These are phyloP conservation scores for Astragalus glycyphyllos DNA, from an alignment of 306 rosid genomes.

Conservation along the genomic window DNA sequence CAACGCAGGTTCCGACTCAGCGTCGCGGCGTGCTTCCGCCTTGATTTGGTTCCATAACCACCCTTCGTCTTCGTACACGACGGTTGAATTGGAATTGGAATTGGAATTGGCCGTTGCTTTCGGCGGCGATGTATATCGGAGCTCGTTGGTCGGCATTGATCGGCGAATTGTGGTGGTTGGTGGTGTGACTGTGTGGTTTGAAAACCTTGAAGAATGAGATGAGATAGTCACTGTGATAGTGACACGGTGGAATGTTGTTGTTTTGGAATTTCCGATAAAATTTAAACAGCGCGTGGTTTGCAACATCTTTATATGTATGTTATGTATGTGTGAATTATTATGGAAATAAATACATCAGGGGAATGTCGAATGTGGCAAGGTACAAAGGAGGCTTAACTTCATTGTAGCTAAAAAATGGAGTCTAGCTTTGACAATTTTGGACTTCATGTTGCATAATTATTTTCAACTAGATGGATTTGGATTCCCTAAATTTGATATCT, in stretches of 20 bases:
- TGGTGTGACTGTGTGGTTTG: not conserved
- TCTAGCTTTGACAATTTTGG: too few species aligned
- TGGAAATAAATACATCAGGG: too few species aligned
- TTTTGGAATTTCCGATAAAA: not conserved
- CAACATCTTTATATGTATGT: not conserved
- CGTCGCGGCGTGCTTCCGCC: constrained; percentile 87
- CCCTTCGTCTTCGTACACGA: constrained; percentile 50
- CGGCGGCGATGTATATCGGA: constrained; percentile 39
- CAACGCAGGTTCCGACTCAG: constrained; percentile 90
- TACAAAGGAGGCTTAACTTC: too few species aligned
- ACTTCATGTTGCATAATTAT: too few species aligned
- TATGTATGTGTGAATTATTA: not conserved
- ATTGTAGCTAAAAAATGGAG: too few species aligned
- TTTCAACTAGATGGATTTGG: too few species aligned
- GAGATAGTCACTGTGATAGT: constrained; percentile 1
- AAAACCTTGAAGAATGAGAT: not conserved
- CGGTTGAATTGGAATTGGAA: constrained; percentile 13
- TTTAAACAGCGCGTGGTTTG: not conserved
- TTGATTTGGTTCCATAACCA: constrained; percentile 84
- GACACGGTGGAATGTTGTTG: not conserved
- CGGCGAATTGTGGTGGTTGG: not conserved
- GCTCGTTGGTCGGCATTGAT: constrained; percentile 71
- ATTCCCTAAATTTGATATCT: too few species aligned
- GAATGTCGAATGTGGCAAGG: too few species aligned
- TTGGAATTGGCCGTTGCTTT: constrained; percentile 25